Conservation (phyloP, 164 flowering plant genomes). For the Nelumbo lutea region DNA sequence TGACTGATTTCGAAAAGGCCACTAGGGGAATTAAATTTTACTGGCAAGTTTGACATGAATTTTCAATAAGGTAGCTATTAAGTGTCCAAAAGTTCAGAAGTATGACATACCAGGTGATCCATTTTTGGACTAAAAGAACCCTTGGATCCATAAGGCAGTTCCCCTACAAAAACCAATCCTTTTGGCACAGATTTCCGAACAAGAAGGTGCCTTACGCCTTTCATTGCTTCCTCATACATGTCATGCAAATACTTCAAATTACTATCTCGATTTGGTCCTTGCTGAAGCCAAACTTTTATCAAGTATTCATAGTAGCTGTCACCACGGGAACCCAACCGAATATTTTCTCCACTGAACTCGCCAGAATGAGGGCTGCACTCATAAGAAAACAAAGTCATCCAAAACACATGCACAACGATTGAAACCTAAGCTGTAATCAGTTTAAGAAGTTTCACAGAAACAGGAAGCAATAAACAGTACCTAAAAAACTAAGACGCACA, state of each 20-base stretch:
- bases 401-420: background rate
- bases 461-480: too few relatives aligned
- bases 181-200: constrained; percentile 78
- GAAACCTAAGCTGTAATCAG: background rate
- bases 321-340: constrained; percentile 96
- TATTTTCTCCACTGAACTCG: constrained; percentile 83
- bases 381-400: background rate
- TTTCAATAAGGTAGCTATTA: too few relatives aligned
- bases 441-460: background rate
- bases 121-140: constrained; percentile 87
- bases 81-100: background rate
- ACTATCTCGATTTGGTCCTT: constrained; percentile 32
- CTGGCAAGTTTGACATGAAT: too few relatives aligned
- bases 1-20: too few relatives aligned
- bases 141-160: constrained; percentile 73
- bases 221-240: constrained; percentile 94
- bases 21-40: too few relatives aligned
- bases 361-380: constrained; percentile 83
- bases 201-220: constrained; percentile 83
- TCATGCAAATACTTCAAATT: constrained; percentile 61
- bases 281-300: constrained; percentile 95
- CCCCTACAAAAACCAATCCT: constrained; percentile 90
- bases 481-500: too few relatives aligned
- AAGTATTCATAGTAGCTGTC: constrained; percentile 98
- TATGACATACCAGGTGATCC: constrained; percentile 88